Evolutionary conservation across 371 early-diverging fungal genomes (phyloP).

Genomic region (Mortierella sp.): DNA sequence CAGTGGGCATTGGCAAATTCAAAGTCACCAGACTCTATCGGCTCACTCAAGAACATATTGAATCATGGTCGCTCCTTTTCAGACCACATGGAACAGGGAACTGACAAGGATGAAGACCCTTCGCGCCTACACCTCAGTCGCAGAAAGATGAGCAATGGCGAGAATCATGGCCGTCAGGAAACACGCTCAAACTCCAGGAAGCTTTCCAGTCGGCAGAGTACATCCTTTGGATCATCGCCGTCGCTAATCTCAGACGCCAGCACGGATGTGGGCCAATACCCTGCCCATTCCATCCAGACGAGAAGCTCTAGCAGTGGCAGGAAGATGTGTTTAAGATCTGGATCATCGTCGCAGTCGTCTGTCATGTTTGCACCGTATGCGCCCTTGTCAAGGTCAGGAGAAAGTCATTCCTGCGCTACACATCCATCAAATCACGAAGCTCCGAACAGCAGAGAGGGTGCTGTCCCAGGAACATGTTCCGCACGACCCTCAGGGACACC

Average conservation of each 20-base stretch:
- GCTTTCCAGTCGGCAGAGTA: neutral
- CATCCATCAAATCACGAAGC: slow-evolving; percentile 12
- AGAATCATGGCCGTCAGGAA: neutral
- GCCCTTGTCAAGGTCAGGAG: neutral
- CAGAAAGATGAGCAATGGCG: slow-evolving; percentile 8
- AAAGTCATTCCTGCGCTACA: neutral
- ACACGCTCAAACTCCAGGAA: neutral
- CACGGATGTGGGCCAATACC: neutral
- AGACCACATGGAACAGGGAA: slow-evolving; percentile 2
- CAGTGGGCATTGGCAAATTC: slow-evolving; percentile 37
- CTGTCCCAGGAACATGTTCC: slow-evolving; percentile 6
- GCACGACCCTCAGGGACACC: neutral
- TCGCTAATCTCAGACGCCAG: neutral
- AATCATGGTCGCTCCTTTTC: slow-evolving; percentile 27
- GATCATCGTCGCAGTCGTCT: slow-evolving; percentile 5
- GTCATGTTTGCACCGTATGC: neutral
- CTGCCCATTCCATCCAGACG: slow-evolving; percentile 11
- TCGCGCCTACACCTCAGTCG: slow-evolving; percentile 1
- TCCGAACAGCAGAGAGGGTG: slow-evolving; percentile 25
- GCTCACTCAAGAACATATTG: slow-evolving; percentile 44
- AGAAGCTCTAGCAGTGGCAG: slow-evolving; percentile 13
- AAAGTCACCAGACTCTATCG: slow-evolving; percentile 24
- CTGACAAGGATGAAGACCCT: neutral
- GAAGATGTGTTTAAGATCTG: slow-evolving; percentile 19
- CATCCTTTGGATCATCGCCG: neutral